phyloP scores from a whole-genome alignment of 805 yeast species.

The Spathaspora sp. region DNA sequence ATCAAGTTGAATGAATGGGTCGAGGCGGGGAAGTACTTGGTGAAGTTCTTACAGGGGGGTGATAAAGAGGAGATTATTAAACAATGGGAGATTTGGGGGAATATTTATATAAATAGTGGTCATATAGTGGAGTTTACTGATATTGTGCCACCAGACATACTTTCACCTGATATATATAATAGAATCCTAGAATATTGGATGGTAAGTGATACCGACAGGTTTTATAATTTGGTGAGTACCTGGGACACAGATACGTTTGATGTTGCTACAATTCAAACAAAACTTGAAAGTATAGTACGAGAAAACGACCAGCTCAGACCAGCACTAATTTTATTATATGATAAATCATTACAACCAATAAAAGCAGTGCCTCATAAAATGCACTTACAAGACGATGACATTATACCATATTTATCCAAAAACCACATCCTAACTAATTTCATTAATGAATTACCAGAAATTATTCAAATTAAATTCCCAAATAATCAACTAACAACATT shows the following conservation, averaged over 20 bases:
- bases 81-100: slow-evolving; percentile 67
- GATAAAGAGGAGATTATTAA: slow-evolving; percentile 19
- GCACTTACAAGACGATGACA: slow-evolving; percentile 47
- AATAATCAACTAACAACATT: slow-evolving; percentile 31
- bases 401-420: slow-evolving; percentile 54
- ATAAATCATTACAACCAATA: slow-evolving; percentile 53
- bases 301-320: slow-evolving; percentile 30
- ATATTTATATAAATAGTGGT: slow-evolving; percentile 45
- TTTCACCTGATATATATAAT: slow-evolving; percentile 25
- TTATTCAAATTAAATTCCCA: slow-evolving; percentile 42
- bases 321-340: slow-evolving; percentile 50
- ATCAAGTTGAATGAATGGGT: slow-evolving; percentile 49
- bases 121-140: slow-evolving; percentile 46
- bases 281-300: slow-evolving; percentile 46
- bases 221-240: slow-evolving; percentile 39
- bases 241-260: slow-evolving; percentile 65
- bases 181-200: slow-evolving; percentile 50
- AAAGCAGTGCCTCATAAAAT: slow-evolving; percentile 66
- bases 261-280: slow-evolving; percentile 35
- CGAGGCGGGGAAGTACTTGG: slow-evolving; percentile 50
- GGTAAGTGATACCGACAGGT: slow-evolving; percentile 20
- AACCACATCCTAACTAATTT: slow-evolving; percentile 60
- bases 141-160: slow-evolving; percentile 53
- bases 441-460: slow-evolving; percentile 46
- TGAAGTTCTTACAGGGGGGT: slow-evolving; percentile 19